Percentiles rank a stretch among this genome's conserved stretches.
Conservation (phyloP, 2,329 filamentous ascomycete genomes). For the Tympanopsis confertula region DNA sequence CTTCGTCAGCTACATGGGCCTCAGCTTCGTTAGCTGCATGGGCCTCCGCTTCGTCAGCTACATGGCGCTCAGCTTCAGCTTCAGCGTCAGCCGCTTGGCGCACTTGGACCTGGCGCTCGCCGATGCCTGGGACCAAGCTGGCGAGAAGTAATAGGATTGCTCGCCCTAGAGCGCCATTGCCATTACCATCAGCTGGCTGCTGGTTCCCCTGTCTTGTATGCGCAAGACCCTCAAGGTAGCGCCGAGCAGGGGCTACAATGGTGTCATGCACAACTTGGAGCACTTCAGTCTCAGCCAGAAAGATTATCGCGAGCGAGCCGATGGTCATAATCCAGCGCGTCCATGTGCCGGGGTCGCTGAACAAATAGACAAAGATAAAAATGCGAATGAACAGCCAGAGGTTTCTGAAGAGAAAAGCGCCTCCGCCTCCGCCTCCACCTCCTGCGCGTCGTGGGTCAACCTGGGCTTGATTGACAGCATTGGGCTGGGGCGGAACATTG, state of each 20-base stretch:
- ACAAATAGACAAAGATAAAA: constrained; percentile 45
- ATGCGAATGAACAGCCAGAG: constrained; percentile 47
- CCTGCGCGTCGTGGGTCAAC: constrained; percentile 16
- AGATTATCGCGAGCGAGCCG: no score
- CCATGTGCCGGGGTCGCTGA: constrained; percentile 34
- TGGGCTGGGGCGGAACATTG: no score
- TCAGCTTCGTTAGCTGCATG: background rate
- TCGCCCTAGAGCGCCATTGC: constrained; percentile 28
- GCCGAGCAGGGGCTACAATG: constrained; percentile 24
- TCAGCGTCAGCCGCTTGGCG: constrained; percentile 35
- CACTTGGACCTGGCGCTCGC: constrained; percentile 45
- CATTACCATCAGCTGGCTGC: background rate
- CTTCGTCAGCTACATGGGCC: background rate
- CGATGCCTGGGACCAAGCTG: constrained; percentile 48
- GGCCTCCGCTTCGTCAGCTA: background rate
- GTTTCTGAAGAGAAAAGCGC: constrained; percentile 26
- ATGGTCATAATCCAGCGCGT: no score
- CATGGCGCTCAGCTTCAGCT: background rate
- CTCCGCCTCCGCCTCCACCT: constrained; percentile 10
- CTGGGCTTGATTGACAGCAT: no score
- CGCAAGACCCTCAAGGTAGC: constrained; percentile 26
- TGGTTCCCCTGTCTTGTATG: background rate
- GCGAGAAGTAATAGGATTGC: constrained; percentile 50
- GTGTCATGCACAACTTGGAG: constrained; percentile 17
- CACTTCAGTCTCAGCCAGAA: constrained; percentile 21